phyloP scores from a whole-genome alignment of 106 monocot genomes.

The Dendrobium catenatum region DNA sequence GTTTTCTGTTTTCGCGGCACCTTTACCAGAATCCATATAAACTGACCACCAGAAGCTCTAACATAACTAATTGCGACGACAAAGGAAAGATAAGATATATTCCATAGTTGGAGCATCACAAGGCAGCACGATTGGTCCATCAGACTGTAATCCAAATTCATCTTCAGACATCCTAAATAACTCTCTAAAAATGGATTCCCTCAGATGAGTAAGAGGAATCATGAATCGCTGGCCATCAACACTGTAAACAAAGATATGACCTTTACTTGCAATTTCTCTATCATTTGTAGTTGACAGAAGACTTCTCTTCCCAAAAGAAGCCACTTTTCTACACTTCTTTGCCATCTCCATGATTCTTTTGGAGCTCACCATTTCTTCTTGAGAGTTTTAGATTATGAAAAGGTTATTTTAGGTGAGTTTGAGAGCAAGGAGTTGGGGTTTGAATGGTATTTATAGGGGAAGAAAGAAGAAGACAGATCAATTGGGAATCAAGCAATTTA shows the following conservation, averaged over 20 bases:
- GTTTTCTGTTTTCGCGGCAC: no score
- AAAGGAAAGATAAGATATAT: neutral
- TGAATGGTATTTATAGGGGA: no score
- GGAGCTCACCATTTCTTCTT: conserved; percentile 6
- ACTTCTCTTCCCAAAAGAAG: conserved; percentile 10
- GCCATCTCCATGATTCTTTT: conserved; percentile 36
- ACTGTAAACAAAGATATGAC: conserved; percentile 8
- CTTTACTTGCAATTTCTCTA: neutral
- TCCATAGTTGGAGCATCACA: conserved; percentile 6
- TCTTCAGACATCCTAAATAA: conserved; percentile 1
- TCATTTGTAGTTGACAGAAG: neutral
- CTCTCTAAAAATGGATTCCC: neutral
- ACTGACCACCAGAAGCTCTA: no score
- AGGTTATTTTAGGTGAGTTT: no score
- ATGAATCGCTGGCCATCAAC: neutral
- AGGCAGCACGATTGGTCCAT: neutral
- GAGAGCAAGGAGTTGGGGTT: no score
- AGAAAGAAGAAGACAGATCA: no score
- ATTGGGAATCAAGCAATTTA: no score
- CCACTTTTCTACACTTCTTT: conserved; percentile 30
- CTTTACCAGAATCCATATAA: no score
- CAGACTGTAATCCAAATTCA: conserved; percentile 1
- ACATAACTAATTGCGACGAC: no score
- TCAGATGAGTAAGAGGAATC: neutral
- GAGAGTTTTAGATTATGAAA: no score